These are phyloP conservation scores for Glycine latifolia DNA, from an alignment of 306 rosid genomes.

Conservation along the genomic window DNA sequence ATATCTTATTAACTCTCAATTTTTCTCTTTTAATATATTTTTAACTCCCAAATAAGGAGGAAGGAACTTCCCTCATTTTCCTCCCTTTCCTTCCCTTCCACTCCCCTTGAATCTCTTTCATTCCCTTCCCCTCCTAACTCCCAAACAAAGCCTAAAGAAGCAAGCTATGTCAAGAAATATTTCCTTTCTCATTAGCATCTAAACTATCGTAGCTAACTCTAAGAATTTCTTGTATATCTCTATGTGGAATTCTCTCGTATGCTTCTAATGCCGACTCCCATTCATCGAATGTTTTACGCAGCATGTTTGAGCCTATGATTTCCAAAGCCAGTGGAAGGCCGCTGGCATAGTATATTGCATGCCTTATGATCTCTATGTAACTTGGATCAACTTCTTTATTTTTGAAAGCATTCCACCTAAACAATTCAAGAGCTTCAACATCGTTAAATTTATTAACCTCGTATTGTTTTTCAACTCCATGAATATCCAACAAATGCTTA, in stretches of 20 bases:
- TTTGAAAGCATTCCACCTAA: slow-evolving; percentile 37
- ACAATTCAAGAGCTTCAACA: slow-evolving; percentile 20
- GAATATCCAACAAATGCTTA: background rate
- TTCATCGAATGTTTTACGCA: background rate
- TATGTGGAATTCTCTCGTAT: slow-evolving; percentile 5
- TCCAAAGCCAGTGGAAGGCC: slow-evolving; percentile 37
- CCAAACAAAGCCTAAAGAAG: too few relatives aligned
- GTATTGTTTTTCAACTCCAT: background rate
- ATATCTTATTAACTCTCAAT: too few relatives aligned
- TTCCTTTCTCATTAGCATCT: slow-evolving; percentile 12
- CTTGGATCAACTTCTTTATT: background rate
- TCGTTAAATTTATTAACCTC: background rate
- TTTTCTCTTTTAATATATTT: too few relatives aligned
- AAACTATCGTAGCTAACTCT: slow-evolving; percentile 16
- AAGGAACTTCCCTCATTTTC: too few relatives aligned
- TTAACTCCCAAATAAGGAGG: too few relatives aligned
- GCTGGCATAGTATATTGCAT: background rate
- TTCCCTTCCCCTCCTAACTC: too few relatives aligned
- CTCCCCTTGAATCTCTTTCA: too few relatives aligned
- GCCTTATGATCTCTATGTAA: background rate
- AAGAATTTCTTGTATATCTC: background rate
- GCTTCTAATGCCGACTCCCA: slow-evolving; percentile 8
- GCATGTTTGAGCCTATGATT: slow-evolving; percentile 19
- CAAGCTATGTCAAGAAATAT: slow-evolving; percentile 44
- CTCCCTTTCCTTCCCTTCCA: too few relatives aligned